A percentile compares a stretch with the other conserved stretches of the same genome.
Evolutionary conservation across 1,284 basidiomycete species (phyloP).

Genomic region (Irpex sp.): DNA sequence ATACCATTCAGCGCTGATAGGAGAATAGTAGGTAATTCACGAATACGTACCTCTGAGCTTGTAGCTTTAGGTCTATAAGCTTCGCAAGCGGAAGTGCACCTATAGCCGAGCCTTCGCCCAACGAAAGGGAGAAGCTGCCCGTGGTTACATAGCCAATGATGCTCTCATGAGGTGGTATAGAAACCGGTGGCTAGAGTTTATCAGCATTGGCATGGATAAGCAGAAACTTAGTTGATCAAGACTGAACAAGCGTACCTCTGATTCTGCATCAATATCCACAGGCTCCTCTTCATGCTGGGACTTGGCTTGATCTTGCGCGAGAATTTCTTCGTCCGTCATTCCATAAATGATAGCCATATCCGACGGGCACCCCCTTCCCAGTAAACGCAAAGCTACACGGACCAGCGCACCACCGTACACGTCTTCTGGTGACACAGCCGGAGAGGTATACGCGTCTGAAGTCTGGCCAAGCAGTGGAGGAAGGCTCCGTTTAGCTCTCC

Average conservation of each 20-base stretch:
- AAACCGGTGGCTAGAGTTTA: conserved; percentile 38
- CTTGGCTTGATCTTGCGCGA: conserved; percentile 33
- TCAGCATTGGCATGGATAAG: background rate
- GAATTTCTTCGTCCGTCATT: conserved; percentile 46
- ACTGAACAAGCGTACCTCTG: conserved; percentile 31
- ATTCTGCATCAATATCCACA: conserved; percentile 31
- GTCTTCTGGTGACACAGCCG: conserved; percentile 26
- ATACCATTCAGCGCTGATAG: conserved; percentile 15
- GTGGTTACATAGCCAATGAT: conserved; percentile 79
- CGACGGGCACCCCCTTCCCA: conserved; percentile 64
- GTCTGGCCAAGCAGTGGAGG: conserved; percentile 3
- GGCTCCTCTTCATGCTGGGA: conserved; percentile 18
- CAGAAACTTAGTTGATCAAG: background rate
- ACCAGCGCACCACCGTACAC: conserved; percentile 59
- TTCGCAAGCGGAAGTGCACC: conserved; percentile 59
- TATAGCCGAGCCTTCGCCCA: conserved; percentile 70
- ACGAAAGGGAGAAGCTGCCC: conserved; percentile 72
- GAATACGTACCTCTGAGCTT: conserved; percentile 39
- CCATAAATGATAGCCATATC: conserved; percentile 70
- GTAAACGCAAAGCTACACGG: conserved; percentile 54
- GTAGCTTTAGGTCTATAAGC: conserved; percentile 48
- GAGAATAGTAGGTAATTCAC: background rate
- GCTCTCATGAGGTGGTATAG: conserved; percentile 31
- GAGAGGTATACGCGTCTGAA: background rate
- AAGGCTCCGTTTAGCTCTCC: conserved; percentile 44